These are phyloP conservation scores for Crithidia thermophila DNA, from an alignment of 208 protist species.

Conservation along the genomic window DNA sequence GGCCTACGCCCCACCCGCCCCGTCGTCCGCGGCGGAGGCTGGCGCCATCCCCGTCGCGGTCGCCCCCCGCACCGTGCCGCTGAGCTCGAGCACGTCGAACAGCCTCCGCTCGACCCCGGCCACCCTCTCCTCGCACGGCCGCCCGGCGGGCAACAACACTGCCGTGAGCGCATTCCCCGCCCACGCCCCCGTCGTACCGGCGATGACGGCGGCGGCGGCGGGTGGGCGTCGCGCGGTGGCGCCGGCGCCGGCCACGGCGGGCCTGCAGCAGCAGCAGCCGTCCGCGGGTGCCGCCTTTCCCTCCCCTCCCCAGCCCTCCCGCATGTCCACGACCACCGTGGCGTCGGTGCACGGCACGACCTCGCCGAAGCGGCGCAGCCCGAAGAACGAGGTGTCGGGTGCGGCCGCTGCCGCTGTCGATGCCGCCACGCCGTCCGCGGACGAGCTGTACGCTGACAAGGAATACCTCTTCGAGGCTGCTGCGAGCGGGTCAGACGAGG, in stretches of 20 bases:
- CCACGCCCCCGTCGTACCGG: background rate
- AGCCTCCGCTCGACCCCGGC: constrained; percentile 43
- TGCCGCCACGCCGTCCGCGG: constrained; percentile 14
- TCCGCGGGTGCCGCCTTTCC: background rate
- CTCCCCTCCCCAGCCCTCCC: background rate
- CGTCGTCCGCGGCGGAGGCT: background rate
- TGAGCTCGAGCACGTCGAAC: constrained; percentile 28
- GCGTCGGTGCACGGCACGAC: constrained; percentile 1
- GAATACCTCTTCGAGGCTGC: constrained; percentile 53
- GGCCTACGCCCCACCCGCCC: background rate
- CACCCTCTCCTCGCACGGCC: constrained; percentile 8
- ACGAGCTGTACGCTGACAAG: constrained; percentile 39
- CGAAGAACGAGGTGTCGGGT: background rate
- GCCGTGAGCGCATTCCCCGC: constrained; percentile 10
- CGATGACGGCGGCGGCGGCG: background rate
- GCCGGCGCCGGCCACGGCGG: constrained; percentile 7
- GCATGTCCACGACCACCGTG: background rate
- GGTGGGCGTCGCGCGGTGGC: constrained; percentile 6
- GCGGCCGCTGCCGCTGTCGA: background rate
- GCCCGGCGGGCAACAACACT: too few relatives aligned
- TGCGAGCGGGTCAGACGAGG: constrained; percentile 37
- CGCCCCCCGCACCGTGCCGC: constrained; percentile 35
- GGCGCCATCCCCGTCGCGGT: constrained; percentile 35
- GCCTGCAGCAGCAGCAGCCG: constrained; percentile 4
- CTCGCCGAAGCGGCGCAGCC: constrained; percentile 17